These are phyloP conservation scores for Barnettozyma sp. DNA, from an alignment of 805 yeast species.

Conservation along the genomic window DNA sequence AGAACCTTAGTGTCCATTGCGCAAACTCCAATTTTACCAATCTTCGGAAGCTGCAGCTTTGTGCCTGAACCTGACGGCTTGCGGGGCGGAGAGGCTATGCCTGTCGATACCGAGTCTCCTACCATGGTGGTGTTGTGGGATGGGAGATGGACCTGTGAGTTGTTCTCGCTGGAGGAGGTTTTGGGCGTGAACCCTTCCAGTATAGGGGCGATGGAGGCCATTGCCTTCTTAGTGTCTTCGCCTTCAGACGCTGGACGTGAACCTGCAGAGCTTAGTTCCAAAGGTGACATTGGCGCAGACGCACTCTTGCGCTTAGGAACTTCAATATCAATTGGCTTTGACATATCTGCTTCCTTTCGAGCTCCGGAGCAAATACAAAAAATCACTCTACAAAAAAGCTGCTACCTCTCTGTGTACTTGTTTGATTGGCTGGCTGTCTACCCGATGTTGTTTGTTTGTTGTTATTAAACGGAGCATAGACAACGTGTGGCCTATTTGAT, in stretches of 20 bases:
- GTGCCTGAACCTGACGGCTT: conserved; percentile 11
- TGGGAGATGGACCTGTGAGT: conserved; percentile 21
- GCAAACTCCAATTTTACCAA: conserved; percentile 96
- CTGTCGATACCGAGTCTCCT: conserved; percentile 5
- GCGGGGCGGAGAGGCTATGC: conserved; percentile 10
- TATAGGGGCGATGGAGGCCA: conserved; percentile 77
- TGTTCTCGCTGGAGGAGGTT: conserved; percentile 47
- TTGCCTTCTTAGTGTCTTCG: conserved; percentile 45
- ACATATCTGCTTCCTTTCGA: conserved; percentile 9
- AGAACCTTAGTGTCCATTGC: conserved; percentile 98
- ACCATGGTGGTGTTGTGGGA: conserved; percentile 15
- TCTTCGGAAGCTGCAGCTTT: conserved; percentile 49
- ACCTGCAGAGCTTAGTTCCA: conserved; percentile 19
- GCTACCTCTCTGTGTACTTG: no score
- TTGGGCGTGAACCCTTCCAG: conserved; percentile 68
- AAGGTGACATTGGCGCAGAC: conserved; percentile 27
- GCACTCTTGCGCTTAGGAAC: conserved; percentile 6
- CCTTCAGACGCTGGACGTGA: conserved; percentile 12
- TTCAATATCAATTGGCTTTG: conserved; percentile 21
- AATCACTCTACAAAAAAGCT: no score
- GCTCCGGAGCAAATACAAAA: no score
- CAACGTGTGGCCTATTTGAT: no score
- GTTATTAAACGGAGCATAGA: no score
- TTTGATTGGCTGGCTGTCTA: no score
- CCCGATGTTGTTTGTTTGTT: no score